Evolutionary conservation across 805 yeast species (phyloP), one percentile per base, ranked within the genome.

Genomic region (Pichia thaimueangensis): DNA sequence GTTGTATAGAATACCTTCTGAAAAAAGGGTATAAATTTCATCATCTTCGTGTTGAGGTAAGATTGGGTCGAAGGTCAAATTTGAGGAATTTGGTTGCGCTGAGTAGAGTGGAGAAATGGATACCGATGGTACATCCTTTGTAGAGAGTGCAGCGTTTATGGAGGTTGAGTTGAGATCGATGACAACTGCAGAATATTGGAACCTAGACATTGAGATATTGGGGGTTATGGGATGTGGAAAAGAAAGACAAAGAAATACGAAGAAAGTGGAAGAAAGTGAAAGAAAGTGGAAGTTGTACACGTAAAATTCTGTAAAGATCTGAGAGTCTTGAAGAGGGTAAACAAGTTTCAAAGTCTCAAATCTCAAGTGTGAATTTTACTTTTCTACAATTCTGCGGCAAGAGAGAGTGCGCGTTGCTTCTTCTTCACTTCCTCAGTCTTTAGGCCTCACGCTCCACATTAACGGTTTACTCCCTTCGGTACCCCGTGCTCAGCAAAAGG

Each of bases 81-180:
- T 27, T 5, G 37, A 13, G 27, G n/a, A 7, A 7, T 55, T 35
- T 19, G 59, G 47, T 42, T 59, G 64, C 47, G 63, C 62, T 35
- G 74, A 69, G 55, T 82, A 82, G 31, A 70, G 65, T 5, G 86
- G 69, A 37, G 80, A 76, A 48, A 80, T 65, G 5, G 75, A 71
- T 27, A 80, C 56, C 11, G 75, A 63, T 0, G 93, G 93, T 16
- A 75, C 56, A 39, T 81, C 84, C 37, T 72, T 78, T 39, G 73
- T 72, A 13, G 86, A 79, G 50, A 80, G 71, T 3, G 91, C 91
- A 0, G 88, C 88, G 45, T 78, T 74, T 20, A 86, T 80, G 10
- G 71, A 65, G 39, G 70, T 62, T 1, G 86, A 69, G 16, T 86
- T 87, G 53, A 76, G 76, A 56, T 83, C 89, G 20, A 83, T 76